phyloP scores from a whole-genome alignment of 345 rosid species.

The Gossypium ekmanianum region DNA sequence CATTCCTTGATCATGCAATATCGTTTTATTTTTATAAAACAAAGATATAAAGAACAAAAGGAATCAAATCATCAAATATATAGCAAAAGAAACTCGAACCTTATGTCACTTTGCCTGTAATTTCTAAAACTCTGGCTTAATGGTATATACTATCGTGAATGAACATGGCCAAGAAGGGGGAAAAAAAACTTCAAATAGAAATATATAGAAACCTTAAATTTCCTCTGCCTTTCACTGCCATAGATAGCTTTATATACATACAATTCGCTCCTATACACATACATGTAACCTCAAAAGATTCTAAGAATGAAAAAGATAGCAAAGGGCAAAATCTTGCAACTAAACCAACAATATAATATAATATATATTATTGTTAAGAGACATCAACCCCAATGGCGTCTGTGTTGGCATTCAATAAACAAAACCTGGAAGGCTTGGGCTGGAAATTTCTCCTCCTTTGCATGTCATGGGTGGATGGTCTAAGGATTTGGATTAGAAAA shows the following conservation, averaged over 20 bases:
- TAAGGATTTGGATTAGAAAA: constrained; percentile 31
- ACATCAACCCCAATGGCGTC: constrained; percentile 20
- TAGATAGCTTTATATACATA: neutral
- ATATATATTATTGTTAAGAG: constrained; percentile 22
- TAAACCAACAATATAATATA: neutral
- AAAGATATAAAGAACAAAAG: neutral
- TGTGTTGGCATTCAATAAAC: constrained; percentile 21
- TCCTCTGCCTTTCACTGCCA: neutral
- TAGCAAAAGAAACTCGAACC: neutral
- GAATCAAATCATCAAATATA: neutral
- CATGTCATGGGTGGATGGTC: constrained; percentile 27
- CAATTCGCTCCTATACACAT: no score
- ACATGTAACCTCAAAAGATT: neutral
- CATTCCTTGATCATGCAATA: neutral
- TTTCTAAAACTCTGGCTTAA: neutral
- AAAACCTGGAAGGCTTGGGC: constrained; percentile 39
- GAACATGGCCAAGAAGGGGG: neutral
- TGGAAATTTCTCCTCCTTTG: constrained; percentile 33
- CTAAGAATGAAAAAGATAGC: neutral
- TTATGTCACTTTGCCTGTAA: neutral
- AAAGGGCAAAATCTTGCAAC: neutral
- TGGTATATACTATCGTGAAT: neutral
- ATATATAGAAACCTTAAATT: neutral
- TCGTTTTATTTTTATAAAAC: neutral
- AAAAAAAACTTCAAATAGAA: neutral